Conservation (phyloP, 768 basidiomycete species). For the Chlorophyllum brunneum region DNA sequence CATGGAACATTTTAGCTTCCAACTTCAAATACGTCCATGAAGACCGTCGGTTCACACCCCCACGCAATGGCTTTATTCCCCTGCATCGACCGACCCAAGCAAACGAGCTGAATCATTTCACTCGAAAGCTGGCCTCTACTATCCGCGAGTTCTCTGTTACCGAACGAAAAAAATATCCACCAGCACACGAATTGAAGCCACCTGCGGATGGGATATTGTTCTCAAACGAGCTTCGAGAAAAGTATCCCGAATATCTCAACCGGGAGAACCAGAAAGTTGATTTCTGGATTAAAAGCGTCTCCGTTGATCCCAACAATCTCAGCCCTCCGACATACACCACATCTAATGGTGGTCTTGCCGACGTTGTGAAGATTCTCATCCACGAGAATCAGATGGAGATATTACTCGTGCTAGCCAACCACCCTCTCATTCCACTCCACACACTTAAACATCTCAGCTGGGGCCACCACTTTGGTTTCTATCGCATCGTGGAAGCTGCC, state of each 20-base stretch:
- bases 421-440: no score
- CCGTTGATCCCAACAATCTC: not conserved
- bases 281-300: constrained; percentile 26
- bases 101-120: constrained; percentile 30
- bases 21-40: constrained; percentile 30
- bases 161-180: constrained; percentile 31
- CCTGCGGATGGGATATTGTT: constrained; percentile 23
- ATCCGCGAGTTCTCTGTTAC: constrained; percentile 32
- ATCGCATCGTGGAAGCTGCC: no score
- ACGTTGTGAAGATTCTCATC: constrained; percentile 33
- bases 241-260: constrained; percentile 28
- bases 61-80: constrained; percentile 23
- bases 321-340: constrained; percentile 17
- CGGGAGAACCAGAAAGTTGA: constrained; percentile 27
- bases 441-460: no score
- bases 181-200: constrained; percentile 7
- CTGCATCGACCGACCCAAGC: constrained; percentile 18
- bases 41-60: constrained; percentile 26
- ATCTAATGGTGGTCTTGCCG: constrained; percentile 24
- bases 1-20: constrained; percentile 31
- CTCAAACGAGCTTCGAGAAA: constrained; percentile 23
- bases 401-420: constrained; percentile 31
- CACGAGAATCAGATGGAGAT: constrained; percentile 27
- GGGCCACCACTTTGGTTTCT: no score
- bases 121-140: constrained; percentile 21